A percentile compares a stretch with the other conserved stretches of the same genome.
These are phyloP conservation scores for Isoetes engelmannii DNA, from an alignment of 83 land plant genomes.

Conservation along the genomic window DNA sequence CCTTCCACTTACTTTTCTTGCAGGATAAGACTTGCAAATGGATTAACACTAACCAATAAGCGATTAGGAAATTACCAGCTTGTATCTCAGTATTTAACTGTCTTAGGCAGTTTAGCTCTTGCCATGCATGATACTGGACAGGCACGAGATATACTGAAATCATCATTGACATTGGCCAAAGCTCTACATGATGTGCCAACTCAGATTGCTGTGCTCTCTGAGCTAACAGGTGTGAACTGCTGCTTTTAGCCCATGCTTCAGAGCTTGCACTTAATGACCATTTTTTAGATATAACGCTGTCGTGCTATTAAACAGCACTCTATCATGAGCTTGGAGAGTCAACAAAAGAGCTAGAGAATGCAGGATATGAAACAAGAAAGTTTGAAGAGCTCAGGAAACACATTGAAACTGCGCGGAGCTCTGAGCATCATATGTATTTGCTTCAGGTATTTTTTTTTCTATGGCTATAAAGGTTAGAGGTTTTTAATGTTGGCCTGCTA, in stretches of 20 bases:
- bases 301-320: constrained; percentile 35
- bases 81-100: constrained; percentile 87
- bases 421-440: constrained; percentile 50
- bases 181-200: constrained; percentile 89
- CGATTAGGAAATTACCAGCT: constrained; percentile 84
- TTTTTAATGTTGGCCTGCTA: too few relatives aligned
- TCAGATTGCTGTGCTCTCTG: constrained; percentile 78
- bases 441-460: constrained; percentile 23
- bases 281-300: not conserved
- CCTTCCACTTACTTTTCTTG: not conserved
- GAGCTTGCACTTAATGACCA: not conserved
- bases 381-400: constrained; percentile 54
- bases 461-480: too few relatives aligned
- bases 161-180: constrained; percentile 81
- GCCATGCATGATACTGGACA: constrained; percentile 85
- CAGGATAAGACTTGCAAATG: constrained; percentile 76
- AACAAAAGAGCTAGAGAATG: constrained; percentile 55
- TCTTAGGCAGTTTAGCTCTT: constrained; percentile 79
- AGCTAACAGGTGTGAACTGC: constrained; percentile 52
- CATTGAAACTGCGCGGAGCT: constrained; percentile 45
- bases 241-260: not conserved
- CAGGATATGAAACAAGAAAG: constrained; percentile 49
- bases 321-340: constrained; percentile 58
- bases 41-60: constrained; percentile 73
- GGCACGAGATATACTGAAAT: constrained; percentile 82